phyloP scores from a whole-genome alignment of 164 flowering plant genomes.

The Aristolochia fimbriata region DNA sequence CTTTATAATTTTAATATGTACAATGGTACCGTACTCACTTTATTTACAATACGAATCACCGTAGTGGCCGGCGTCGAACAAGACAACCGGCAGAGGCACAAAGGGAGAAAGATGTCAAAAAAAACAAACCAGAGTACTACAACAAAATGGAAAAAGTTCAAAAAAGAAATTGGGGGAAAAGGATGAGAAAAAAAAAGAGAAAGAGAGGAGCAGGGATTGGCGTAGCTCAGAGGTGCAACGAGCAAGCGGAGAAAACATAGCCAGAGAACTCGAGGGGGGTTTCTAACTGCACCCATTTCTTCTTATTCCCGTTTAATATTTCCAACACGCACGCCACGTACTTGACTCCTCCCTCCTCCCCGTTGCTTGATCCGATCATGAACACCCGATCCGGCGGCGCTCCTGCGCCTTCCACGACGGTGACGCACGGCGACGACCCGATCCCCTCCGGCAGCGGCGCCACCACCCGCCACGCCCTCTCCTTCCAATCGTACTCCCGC shows the following conservation, averaged over 20 bases:
- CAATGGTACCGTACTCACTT: too few relatives aligned
- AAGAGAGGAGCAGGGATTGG: neutral
- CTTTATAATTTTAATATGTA: too few relatives aligned
- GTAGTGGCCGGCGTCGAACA: too few relatives aligned
- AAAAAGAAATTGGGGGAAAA: too few relatives aligned
- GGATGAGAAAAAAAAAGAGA: neutral
- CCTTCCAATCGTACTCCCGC: constrained; percentile 7
- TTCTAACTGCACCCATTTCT: constrained; percentile 7
- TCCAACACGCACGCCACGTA: constrained; percentile 5
- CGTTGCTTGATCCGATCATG: constrained; percentile 3
- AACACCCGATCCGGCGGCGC: constrained; percentile 3
- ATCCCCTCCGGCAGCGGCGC: constrained; percentile 2
- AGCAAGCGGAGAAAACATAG: constrained; percentile 8
- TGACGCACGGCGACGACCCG: constrained; percentile 5
- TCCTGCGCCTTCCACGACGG: neutral
- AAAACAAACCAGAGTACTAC: neutral
- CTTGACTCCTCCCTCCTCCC: neutral
- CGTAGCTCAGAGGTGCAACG: constrained; percentile 4
- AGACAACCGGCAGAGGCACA: too few relatives aligned
- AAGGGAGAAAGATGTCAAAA: neutral
- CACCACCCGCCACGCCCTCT: constrained; percentile 4
- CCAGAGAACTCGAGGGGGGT: constrained; percentile 8
- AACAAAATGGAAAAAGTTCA: neutral
- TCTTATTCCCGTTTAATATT: neutral
- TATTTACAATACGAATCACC: too few relatives aligned